Conservation (phyloP, 1,284 basidiomycete species). For the Ganoderma resinaceum region DNA sequence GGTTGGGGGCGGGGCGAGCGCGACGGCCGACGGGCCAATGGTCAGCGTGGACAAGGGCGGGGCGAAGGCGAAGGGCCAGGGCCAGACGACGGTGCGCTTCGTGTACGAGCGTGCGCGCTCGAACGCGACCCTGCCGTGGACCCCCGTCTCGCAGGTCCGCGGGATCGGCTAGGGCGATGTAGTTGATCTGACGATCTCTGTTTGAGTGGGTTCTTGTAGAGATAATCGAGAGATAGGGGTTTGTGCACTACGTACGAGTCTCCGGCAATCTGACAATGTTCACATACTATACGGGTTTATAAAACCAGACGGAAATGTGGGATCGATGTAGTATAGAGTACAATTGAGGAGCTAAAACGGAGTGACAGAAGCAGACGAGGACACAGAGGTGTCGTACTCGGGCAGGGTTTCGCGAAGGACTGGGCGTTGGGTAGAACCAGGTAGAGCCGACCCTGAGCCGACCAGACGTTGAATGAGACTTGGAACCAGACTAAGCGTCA, state of each 20-base stretch:
- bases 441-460: neutral
- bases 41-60: constrained; percentile 2
- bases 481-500: neutral
- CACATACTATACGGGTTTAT: neutral
- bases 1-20: constrained; percentile 10
- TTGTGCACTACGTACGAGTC: neutral
- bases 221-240: neutral
- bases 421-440: neutral
- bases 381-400: neutral
- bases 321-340: neutral
- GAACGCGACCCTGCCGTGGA: constrained; percentile 13
- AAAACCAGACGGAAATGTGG: neutral
- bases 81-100: constrained; percentile 12
- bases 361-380: neutral
- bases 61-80: constrained; percentile 1
- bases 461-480: neutral
- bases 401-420: neutral
- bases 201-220: neutral
- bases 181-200: constrained; percentile 2
- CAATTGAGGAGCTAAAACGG: neutral
- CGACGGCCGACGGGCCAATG: neutral
- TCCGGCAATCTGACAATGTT: constrained; percentile 1
- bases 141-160: constrained; percentile 11
- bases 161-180: constrained; percentile 2
- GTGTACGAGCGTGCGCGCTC: constrained; percentile 20